Base-by-base conservation (phyloP, 2,329 filamentous ascomycete species). In the Didymella pomorum region DNA sequence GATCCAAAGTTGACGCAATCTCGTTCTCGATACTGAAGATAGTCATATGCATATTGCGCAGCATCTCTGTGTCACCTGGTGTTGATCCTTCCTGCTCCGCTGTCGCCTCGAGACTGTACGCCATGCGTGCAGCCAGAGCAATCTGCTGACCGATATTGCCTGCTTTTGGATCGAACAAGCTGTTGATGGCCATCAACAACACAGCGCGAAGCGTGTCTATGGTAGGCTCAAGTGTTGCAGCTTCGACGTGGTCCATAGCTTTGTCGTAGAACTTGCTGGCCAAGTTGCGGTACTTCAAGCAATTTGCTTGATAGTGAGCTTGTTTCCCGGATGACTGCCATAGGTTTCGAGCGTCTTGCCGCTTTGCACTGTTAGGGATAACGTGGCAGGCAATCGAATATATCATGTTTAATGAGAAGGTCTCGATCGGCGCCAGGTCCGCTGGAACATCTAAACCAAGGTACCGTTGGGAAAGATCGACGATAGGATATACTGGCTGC, bases 21-120 rank as follows among this genome's bases (percentile, higher is more conserved):
- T 75, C 72, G 44, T 76, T 76, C 33, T 76, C 74, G 2, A 76
- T 62, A 44, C 69, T 69, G 49, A 74, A 76, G 14, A 77, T 74
- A 21, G 73, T 71, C 59, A 69, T 70, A 21, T 76, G 72, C 71
- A 76, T 75, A 18, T 69, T 68, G 8, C 61, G 63, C 14, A 76
- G 59, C 54, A 70, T 59, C 18, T 63, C 56, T 1, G 60, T 41
- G 10, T 74, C 69, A 5, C 61, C 62, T 10, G 65, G 59, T 8
- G 58, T 60, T 20, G 70, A 52, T n/a, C 71, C 73, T 23, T 73
- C 71, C 39, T 63, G 23, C 16, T 73, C 67, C 3, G 64, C 55
- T 50, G 68, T 71, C 2, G 66, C 65, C 52, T 75, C 70, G 1
- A 76, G 63, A 23, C 70, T 65, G 35, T 75, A 67, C 7, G 70